Evolutionary conservation across 352 stramenopile species (phyloP).

Genomic region (Phytophthora melonis): DNA sequence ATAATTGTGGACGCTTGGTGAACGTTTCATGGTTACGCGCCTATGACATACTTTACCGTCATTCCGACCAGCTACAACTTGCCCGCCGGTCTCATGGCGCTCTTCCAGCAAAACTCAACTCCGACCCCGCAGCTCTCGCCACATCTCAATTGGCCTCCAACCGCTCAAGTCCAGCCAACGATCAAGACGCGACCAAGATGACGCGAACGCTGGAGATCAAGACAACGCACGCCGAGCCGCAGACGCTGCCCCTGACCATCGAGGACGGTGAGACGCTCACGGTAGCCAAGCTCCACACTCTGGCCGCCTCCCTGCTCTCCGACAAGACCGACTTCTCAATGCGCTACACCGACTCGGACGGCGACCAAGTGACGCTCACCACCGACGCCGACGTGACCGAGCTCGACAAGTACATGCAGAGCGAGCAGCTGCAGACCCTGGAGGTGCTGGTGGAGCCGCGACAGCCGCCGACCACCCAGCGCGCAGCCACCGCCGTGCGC

Average conservation of each 20-base stretch:
- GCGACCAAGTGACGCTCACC: slow-evolving; percentile 57
- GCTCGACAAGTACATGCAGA: slow-evolving; percentile 53
- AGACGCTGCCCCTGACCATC: slow-evolving; percentile 33
- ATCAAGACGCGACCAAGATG: slow-evolving; percentile 22
- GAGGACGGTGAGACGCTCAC: slow-evolving; percentile 28
- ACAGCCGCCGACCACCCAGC: not conserved
- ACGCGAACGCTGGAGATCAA: slow-evolving; percentile 37
- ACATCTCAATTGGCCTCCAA: slow-evolving; percentile 37
- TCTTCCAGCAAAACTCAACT: not conserved
- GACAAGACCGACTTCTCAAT: slow-evolving; percentile 20
- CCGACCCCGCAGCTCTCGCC: not conserved
- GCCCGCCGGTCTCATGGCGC: not conserved
- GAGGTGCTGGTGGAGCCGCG: slow-evolving; percentile 37
- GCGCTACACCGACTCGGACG: slow-evolving; percentile 60
- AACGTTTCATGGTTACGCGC: too few relatives aligned
- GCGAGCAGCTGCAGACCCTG: slow-evolving; percentile 41
- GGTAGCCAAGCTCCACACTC: slow-evolving; percentile 36
- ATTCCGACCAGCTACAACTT: not conserved
- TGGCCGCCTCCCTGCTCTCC: slow-evolving; percentile 20
- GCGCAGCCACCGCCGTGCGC: slow-evolving; percentile 38
- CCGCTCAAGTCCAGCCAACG: slow-evolving; percentile 8
- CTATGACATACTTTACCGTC: too few relatives aligned
- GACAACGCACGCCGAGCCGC: slow-evolving; percentile 16
- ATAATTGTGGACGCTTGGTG: too few relatives aligned
- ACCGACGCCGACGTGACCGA: slow-evolving; percentile 58